Percentiles rank a stretch among this genome's conserved stretches.
Conservation (phyloP, 768 basidiomycete genomes). For the Calocybe cyanea region DNA sequence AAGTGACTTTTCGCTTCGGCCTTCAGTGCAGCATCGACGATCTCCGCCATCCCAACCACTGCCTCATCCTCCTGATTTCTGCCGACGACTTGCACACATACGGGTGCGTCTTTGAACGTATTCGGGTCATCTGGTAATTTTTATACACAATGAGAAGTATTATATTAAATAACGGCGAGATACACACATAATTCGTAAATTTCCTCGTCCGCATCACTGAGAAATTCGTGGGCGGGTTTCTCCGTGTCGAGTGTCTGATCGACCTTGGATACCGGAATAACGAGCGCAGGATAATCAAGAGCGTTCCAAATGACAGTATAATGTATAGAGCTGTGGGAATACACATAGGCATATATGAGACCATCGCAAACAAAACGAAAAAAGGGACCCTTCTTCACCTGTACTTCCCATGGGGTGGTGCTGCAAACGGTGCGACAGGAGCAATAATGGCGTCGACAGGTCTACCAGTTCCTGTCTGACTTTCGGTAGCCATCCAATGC, state of each 20-base stretch:
- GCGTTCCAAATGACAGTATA: constrained; percentile 68
- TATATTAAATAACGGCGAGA: background rate
- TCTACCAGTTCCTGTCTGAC: constrained; percentile 58
- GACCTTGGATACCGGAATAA: constrained; percentile 64
- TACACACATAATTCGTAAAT: constrained; percentile 54
- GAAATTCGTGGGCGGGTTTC: constrained; percentile 42
- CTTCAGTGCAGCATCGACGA: constrained; percentile 49
- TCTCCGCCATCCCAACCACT: constrained; percentile 63
- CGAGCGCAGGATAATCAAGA: constrained; percentile 60
- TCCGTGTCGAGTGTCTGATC: constrained; percentile 50
- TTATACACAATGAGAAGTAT: background rate
- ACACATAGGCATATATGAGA: background rate
- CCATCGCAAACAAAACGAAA: background rate
- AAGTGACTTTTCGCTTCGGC: constrained; percentile 1
- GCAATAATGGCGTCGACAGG: constrained; percentile 75
- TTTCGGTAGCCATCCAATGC: constrained; percentile 54
- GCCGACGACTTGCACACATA: constrained; percentile 64
- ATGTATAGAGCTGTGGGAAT: constrained; percentile 31
- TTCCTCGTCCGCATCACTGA: constrained; percentile 40
- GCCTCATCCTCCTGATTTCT: constrained; percentile 75
- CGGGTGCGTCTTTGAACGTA: constrained; percentile 52
- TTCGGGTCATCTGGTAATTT: constrained; percentile 49
- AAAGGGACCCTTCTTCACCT: constrained; percentile 41
- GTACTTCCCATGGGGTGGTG: constrained; percentile 60
- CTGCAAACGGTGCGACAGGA: constrained; percentile 56